phyloP scores from a whole-genome alignment of 2,329 filamentous ascomycete genomes.

The Venturia oleaginea region DNA sequence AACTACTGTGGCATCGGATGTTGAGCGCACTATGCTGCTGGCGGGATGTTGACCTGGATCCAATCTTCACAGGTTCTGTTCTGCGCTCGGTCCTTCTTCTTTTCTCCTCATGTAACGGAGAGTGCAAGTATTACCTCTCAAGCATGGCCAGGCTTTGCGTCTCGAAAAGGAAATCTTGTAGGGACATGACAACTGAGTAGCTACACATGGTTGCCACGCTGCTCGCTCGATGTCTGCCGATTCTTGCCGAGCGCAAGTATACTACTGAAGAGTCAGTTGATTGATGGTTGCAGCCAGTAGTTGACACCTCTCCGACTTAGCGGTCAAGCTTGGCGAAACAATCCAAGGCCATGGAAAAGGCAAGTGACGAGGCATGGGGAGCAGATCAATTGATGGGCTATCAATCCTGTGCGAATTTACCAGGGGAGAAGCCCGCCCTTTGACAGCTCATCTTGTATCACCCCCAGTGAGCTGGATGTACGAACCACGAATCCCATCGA shows the following conservation, averaged over 20 bases:
- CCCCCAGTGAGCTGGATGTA: neutral
- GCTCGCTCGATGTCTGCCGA: neutral
- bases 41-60: neutral
- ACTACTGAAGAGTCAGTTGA: neutral
- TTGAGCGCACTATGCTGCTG: neutral
- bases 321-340: neutral
- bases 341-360: neutral
- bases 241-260: neutral
- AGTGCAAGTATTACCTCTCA: neutral
- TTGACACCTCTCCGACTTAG: neutral
- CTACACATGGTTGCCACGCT: neutral
- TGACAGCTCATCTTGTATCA: constrained; percentile 5
- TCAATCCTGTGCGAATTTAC: neutral
- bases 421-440: neutral
- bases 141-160: neutral
- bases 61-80: neutral
- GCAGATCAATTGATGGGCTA: neutral
- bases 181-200: neutral
- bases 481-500: no score
- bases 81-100: neutral
- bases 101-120: neutral
- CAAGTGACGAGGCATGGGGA: neutral
- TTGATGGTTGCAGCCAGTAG: neutral
- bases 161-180: neutral
- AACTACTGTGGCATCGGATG: neutral